These are phyloP conservation scores for Tripidium arundinaceum DNA, from an alignment of 202 grass and related monocot species.

Conservation along the genomic window DNA sequence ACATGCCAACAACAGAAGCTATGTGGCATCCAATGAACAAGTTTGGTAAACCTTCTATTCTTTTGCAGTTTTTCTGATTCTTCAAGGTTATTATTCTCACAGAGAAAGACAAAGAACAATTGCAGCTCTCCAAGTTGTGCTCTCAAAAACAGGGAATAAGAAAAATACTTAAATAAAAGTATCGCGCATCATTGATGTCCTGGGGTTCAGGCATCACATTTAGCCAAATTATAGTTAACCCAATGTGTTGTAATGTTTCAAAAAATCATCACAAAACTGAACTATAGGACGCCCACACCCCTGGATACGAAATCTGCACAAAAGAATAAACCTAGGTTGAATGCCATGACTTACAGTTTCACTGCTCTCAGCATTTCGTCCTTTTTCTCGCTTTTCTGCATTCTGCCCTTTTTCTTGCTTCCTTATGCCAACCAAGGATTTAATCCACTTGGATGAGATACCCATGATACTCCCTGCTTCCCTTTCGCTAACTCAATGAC, in stretches of 20 bases:
- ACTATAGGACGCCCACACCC: background rate
- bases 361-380: conserved; percentile 44
- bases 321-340: conserved; percentile 14
- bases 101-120: conserved; percentile 28
- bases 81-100: conserved; percentile 37
- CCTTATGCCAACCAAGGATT: conserved; percentile 72
- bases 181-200: background rate
- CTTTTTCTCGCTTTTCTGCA: conserved; percentile 52
- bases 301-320: background rate
- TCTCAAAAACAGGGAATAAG: background rate
- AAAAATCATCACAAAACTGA: background rate
- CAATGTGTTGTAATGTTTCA: background rate
- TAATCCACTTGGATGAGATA: conserved; percentile 89
- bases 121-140: background rate
- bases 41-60: conserved; percentile 44
- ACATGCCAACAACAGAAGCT: conserved; percentile 46
- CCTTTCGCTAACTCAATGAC: conserved; percentile 26
- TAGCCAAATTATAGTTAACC: background rate
- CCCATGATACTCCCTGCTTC: conserved; percentile 51
- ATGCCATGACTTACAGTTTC: conserved; percentile 57
- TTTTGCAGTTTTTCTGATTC: conserved; percentile 35
- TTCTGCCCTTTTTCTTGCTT: conserved; percentile 57
- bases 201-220: background rate
- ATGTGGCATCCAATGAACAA: conserved; percentile 28
- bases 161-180: conserved; percentile 15